These are phyloP conservation scores for Borovskyia barvae DNA, from an alignment of 208 protist species.

Conservation along the genomic window DNA sequence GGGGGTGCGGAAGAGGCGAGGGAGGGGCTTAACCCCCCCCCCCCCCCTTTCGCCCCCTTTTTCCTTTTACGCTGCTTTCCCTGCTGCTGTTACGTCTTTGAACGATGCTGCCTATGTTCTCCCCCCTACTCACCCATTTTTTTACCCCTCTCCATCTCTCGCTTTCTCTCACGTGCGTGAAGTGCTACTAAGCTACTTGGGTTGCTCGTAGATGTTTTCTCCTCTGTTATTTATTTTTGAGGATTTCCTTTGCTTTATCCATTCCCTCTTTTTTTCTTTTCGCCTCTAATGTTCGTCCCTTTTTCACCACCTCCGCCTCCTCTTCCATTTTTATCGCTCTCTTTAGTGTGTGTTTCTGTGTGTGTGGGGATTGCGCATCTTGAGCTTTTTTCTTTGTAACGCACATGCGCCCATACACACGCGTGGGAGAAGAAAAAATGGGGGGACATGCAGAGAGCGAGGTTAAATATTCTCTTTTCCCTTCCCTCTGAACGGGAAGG, in stretches of 20 bases:
- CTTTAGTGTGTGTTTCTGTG: not conserved
- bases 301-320: not conserved
- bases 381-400: not conserved
- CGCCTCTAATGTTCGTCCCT: not conserved
- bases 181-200: not conserved
- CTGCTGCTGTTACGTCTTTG: not conserved
- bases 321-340: not conserved
- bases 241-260: not conserved
- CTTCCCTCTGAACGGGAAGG: not conserved
- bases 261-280: not conserved
- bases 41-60: not conserved
- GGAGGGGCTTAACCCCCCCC: not conserved
- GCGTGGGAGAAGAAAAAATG: not conserved
- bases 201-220: not conserved
- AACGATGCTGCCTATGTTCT: not conserved
- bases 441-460: too few species aligned
- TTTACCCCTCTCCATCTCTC: not conserved
- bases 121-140: not conserved
- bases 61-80: not conserved
- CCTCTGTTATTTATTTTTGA: not conserved
- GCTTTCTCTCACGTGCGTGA: not conserved
- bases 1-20: not conserved
- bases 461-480: not conserved
- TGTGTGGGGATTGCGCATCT: not conserved
- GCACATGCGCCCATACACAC: not conserved